Evolutionary conservation across 176 grass and related monocot species (phyloP).

Genomic region (Urochloa ruziziensis): DNA sequence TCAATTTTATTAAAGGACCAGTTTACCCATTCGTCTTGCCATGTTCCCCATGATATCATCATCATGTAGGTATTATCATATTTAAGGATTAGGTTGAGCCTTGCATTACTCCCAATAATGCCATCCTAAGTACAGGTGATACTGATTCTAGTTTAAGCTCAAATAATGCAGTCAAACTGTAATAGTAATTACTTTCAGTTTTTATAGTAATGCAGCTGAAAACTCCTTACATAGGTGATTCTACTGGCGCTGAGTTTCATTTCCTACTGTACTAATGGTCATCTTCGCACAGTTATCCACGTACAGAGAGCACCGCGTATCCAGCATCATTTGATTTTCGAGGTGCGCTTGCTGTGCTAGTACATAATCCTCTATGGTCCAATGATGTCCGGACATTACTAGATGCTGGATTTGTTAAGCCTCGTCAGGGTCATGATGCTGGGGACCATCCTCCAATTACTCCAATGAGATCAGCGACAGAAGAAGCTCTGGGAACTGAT

Average conservation of each 20-base stretch:
- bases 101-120: constrained; percentile 11
- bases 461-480: constrained; percentile 79
- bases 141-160: not conserved
- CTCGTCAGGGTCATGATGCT: constrained; percentile 77
- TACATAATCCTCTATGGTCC: constrained; percentile 80
- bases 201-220: not conserved
- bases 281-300: constrained; percentile 80
- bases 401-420: constrained; percentile 75
- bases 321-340: constrained; percentile 93
- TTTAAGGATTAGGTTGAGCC: not conserved
- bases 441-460: constrained; percentile 98
- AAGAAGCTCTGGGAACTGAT: constrained; percentile 86
- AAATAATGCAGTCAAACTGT: not conserved
- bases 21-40: constrained; percentile 11
- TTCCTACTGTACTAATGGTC: constrained; percentile 9
- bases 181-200: not conserved
- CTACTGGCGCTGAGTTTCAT: not conserved
- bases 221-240: not conserved
- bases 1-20: not conserved
- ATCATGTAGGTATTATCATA: not conserved
- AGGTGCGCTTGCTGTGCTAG: constrained; percentile 59
- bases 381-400: constrained; percentile 62
- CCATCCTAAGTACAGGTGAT: not conserved
- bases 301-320: constrained; percentile 96
- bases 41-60: not conserved